These are phyloP conservation scores for Nitzschia sp. DNA, from an alignment of 108 stramenopile genomes.

Conservation along the genomic window DNA sequence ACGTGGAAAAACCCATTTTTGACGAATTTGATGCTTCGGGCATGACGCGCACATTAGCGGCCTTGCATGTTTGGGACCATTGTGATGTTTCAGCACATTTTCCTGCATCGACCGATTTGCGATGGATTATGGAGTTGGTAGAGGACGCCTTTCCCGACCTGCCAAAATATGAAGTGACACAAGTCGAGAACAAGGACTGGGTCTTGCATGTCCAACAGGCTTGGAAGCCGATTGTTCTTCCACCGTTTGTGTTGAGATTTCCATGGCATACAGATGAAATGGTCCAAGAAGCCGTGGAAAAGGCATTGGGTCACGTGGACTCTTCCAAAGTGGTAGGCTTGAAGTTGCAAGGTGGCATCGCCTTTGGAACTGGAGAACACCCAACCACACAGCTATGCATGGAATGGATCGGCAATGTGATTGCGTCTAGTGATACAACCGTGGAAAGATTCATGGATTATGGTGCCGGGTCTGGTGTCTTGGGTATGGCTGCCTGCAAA, in stretches of 20 bases:
- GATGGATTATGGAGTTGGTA: constrained; percentile 54
- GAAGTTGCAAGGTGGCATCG: constrained; percentile 74
- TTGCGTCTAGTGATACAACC: constrained; percentile 2
- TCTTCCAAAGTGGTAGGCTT: constrained; percentile 41
- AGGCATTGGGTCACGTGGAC: not conserved
- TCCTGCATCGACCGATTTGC: constrained; percentile 55
- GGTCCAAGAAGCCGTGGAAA: constrained; percentile 49
- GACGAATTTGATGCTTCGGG: constrained; percentile 41
- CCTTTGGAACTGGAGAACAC: constrained; percentile 90
- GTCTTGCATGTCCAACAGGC: constrained; percentile 73
- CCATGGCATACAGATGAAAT: constrained; percentile 71
- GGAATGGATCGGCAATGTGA: constrained; percentile 54
- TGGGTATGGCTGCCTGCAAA: constrained; percentile 81
- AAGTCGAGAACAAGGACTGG: constrained; percentile 78
- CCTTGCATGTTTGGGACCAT: constrained; percentile 63
- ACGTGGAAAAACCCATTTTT: constrained; percentile 57
- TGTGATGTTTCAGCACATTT: constrained; percentile 81
- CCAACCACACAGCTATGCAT: constrained; percentile 82
- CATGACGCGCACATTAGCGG: constrained; percentile 40
- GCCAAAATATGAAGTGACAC: constrained; percentile 44
- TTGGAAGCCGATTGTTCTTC: constrained; percentile 75
- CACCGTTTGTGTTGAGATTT: constrained; percentile 63
- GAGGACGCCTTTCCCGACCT: constrained; percentile 42
- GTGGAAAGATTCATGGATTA: constrained; percentile 62
- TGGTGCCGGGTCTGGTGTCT: constrained; percentile 77